phyloP scores from a whole-genome alignment of 495 filamentous ascomycete genomes.

The Stereocaulon alpinum region DNA sequence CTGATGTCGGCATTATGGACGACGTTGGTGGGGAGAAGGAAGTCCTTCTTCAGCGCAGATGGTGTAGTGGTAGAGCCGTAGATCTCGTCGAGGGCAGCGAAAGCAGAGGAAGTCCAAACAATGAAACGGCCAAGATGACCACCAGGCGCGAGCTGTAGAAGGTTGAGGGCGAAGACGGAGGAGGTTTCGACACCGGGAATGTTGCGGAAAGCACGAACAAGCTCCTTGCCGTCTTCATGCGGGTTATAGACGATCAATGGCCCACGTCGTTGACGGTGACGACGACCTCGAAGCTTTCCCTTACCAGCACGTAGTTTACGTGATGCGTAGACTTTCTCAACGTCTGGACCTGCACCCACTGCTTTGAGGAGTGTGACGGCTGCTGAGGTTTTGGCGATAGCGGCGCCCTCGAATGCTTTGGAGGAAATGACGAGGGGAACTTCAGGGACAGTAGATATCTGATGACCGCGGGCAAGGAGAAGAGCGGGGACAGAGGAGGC shows the following conservation, averaged over 20 bases:
- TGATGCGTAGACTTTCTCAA: slow-evolving; percentile 87
- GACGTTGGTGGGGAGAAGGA: slow-evolving; percentile 80
- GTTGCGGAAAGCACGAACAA: slow-evolving; percentile 92
- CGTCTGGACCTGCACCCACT: slow-evolving; percentile 77
- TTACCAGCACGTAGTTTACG: slow-evolving; percentile 94
- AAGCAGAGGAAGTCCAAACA: slow-evolving; percentile 95
- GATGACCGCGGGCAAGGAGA: slow-evolving; percentile 93
- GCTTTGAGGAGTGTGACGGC: slow-evolving; percentile 79
- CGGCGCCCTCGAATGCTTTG: slow-evolving; percentile 65
- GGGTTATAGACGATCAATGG: slow-evolving; percentile 94
- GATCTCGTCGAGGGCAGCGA: slow-evolving; percentile 89
- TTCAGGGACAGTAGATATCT: slow-evolving; percentile 82
- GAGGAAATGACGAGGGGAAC: slow-evolving; percentile 93
- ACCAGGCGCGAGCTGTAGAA: slow-evolving; percentile 96
- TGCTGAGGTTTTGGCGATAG: slow-evolving; percentile 77
- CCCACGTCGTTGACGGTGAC: slow-evolving; percentile 92
- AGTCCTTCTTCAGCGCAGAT: slow-evolving; percentile 92
- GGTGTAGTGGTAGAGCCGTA: slow-evolving; percentile 83
- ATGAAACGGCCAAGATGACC: slow-evolving; percentile 98
- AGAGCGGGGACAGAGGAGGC: slow-evolving; percentile 91
- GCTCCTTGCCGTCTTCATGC: slow-evolving; percentile 81
- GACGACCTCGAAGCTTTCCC: slow-evolving; percentile 91
- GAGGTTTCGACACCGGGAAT: slow-evolving; percentile 96
- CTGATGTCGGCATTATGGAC: slow-evolving; percentile 85
- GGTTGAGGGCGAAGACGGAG: slow-evolving; percentile 90